Evolutionary conservation across 306 rosid species (phyloP).

Genomic region (Corylus heterophylla): DNA sequence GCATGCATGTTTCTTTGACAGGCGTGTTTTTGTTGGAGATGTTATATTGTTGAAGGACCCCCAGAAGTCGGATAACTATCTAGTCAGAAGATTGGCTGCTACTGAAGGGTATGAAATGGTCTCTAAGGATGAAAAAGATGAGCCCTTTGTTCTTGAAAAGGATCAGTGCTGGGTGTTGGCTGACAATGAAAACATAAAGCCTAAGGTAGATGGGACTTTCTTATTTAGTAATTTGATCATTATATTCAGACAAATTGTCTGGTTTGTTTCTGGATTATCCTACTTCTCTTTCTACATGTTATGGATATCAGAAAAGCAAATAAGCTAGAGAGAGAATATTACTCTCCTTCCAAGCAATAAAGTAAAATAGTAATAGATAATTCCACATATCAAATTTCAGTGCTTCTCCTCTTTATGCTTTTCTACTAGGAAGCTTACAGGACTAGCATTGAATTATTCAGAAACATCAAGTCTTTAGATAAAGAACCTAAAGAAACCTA

Average conservation of each 20-base stretch:
- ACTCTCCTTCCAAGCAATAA: constrained; percentile 12
- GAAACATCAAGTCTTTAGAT: not conserved
- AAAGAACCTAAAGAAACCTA: not conserved
- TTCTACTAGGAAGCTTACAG: not conserved
- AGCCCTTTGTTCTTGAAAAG: constrained; percentile 75
- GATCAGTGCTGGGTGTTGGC: constrained; percentile 94
- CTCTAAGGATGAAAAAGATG: constrained; percentile 78
- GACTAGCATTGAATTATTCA: not conserved
- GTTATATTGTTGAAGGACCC: constrained; percentile 90
- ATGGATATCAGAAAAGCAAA: not conserved
- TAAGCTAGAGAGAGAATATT: constrained; percentile 7
- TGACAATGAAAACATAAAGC: constrained; percentile 75
- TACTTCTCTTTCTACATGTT: constrained; percentile 9
- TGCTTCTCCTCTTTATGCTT: not conserved
- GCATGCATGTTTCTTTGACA: constrained; percentile 43
- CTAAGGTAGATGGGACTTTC: constrained; percentile 57
- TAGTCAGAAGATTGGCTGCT: constrained; percentile 91
- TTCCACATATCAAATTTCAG: not conserved
- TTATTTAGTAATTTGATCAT: constrained; percentile 11
- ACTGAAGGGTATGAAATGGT: constrained; percentile 88
- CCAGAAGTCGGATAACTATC: constrained; percentile 52
- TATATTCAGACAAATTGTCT: constrained; percentile 10
- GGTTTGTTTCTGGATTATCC: not conserved
- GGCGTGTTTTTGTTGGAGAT: constrained; percentile 91
- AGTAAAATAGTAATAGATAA: not conserved